Evolutionary conservation across 352 stramenopile genomes (phyloP), one percentile per base, ranked within the genome.

Genomic region (Elongisporangium prolatum): DNA sequence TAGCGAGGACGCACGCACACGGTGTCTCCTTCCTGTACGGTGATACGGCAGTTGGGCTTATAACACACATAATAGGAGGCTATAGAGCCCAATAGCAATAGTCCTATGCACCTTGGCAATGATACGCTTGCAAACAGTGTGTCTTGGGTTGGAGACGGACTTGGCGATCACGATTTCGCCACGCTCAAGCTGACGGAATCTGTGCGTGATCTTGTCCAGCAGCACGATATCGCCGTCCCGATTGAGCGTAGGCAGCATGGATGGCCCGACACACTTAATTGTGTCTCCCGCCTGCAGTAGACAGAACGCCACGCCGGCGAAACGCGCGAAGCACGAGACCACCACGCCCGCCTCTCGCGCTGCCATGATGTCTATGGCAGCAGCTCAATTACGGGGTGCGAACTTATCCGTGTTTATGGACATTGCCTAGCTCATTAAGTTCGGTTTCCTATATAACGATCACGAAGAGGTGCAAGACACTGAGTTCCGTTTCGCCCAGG

Each of bases 41-140:
- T 3, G 54, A 11, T 24, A 44, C 17, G 9, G 48, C 38, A 21
- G 47, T 20, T 17, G 16, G 40, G 37, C 55, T 10, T 21, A 28
- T 21, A 7, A 11, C 16, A 0, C 3, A 13, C 55, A 60, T 7
- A 0, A 16, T 48, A 25, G n/a, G 21, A 40, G 20, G 14, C 18
- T 11, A 25, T 48, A 11, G 11, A 47, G 20, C 13, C 5, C 13
- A 4, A 21, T 18, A 49, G 16, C 4, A 7, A 9, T 5, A 20
- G 3, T 11, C 20, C 14, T 8, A 48, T 60, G n/a, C 18, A 85
- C 77, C 69, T 79, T 68, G 14, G 76, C 89, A 21, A 96, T 82
- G 56, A 97, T 86, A 53, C 89, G 88, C 68, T 97, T 97, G 74
- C 88, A 97, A 14, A 97, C 83, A 9, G 86, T 96, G 65, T 95